Evolutionary conservation across 106 monocot species (phyloP).

Genomic region (Posidonia australis): DNA sequence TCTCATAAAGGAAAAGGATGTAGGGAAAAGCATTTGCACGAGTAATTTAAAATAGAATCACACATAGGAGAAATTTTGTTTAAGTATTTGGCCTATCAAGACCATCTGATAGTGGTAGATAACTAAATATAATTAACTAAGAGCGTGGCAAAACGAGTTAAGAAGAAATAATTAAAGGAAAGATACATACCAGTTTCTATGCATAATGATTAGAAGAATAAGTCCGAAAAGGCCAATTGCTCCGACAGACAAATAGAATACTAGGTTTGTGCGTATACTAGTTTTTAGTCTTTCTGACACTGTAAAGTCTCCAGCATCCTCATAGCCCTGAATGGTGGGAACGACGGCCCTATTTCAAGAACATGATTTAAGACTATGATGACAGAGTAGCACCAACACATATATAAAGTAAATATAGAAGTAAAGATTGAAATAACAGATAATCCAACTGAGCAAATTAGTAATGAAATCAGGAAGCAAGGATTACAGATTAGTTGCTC

Average conservation of each 20-base stretch:
- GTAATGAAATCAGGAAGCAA: too few relatives aligned
- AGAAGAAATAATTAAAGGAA: neutral
- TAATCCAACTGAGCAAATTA: neutral
- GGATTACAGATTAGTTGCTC: too few relatives aligned
- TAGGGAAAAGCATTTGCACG: too few relatives aligned
- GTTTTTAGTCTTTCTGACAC: conserved; percentile 84
- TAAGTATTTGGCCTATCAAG: too few relatives aligned
- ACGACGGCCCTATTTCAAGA: conserved; percentile 79
- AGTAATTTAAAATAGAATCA: too few relatives aligned
- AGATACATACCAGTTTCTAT: conserved; percentile 34
- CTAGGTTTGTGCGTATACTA: conserved; percentile 65
- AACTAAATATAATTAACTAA: too few relatives aligned
- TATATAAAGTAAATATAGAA: conserved; percentile 1
- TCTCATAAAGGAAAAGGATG: too few relatives aligned
- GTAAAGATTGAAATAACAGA: neutral
- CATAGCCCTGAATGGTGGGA: conserved; percentile 91
- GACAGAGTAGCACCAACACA: neutral
- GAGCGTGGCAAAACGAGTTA: neutral
- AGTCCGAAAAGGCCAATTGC: conserved; percentile 86
- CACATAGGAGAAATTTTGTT: too few relatives aligned
- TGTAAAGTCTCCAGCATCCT: conserved; percentile 97
- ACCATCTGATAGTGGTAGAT: too few relatives aligned
- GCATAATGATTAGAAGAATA: conserved; percentile 82
- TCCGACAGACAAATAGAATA: conserved; percentile 83
- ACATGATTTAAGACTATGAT: conserved; percentile 12